A percentile compares a stretch with the other conserved stretches of the same genome.
Evolutionary conservation across 768 basidiomycete genomes (phyloP).

Genomic region (Coprinellus micaceus): DNA sequence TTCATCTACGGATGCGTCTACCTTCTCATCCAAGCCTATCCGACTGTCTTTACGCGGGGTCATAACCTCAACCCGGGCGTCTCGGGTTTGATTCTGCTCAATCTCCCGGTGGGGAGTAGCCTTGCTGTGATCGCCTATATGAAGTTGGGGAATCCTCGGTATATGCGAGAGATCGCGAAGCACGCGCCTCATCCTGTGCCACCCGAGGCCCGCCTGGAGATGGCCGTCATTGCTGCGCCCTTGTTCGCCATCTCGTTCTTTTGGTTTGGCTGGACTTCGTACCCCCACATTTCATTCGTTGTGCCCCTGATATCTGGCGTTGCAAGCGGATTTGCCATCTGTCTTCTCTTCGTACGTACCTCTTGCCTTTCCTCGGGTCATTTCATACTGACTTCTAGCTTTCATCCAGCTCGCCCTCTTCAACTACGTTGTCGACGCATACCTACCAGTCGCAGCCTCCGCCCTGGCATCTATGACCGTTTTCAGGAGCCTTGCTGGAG

Average conservation of each 20-base stretch:
- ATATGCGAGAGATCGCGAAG: conserved; percentile 38
- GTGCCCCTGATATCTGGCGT: conserved; percentile 48
- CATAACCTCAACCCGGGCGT: conserved; percentile 52
- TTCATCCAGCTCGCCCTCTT: conserved; percentile 41
- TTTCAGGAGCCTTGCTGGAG: conserved; percentile 49
- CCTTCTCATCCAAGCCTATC: conserved; percentile 58
- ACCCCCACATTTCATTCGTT: conserved; percentile 47
- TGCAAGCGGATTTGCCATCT: conserved; percentile 47
- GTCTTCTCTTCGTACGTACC: conserved; percentile 49
- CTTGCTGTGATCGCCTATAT: conserved; percentile 41
- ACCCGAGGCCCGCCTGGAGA: conserved; percentile 54
- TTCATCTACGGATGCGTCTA: conserved; percentile 64
- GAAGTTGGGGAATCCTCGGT: conserved; percentile 44
- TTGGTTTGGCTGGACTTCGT: conserved; percentile 69
- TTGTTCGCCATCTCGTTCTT: conserved; percentile 54
- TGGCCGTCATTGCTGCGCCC: conserved; percentile 48
- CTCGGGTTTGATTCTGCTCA: conserved; percentile 58
- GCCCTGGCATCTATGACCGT: conserved; percentile 53
- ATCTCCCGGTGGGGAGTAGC: conserved; percentile 48
- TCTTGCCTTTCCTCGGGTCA: neutral
- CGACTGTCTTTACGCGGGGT: conserved; percentile 52
- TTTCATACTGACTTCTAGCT: neutral
- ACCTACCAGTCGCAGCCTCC: conserved; percentile 50
- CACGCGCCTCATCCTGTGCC: conserved; percentile 50
- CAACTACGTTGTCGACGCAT: conserved; percentile 62